Conservation (phyloP, 139 green algal genomes). For the Edaphochlamys debaryana region DNA sequence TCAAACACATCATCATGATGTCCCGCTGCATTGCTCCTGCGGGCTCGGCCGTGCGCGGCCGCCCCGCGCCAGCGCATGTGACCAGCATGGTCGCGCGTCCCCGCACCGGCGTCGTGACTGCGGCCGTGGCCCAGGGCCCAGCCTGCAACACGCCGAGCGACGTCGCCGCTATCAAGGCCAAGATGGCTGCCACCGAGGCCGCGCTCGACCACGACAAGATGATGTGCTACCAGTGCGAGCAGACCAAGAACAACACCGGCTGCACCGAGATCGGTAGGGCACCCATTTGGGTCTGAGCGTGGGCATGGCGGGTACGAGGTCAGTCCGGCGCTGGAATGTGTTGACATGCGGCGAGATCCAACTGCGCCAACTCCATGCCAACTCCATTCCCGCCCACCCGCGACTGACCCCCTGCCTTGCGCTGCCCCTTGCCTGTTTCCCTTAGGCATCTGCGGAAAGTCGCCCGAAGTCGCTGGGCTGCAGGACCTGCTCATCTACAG, state of each 20-base stretch:
- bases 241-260: no score
- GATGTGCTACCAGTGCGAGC: no score
- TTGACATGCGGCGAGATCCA: no score
- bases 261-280: slow-evolving; percentile 7
- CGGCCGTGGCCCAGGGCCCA: background rate
- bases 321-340: background rate
- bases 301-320: background rate
- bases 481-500: slow-evolving; percentile 79
- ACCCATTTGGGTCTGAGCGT: background rate
- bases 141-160: background rate
- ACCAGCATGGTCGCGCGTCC: background rate
- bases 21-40: background rate
- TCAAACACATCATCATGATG: background rate
- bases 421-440: no score
- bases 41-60: background rate
- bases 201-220: slow-evolving; percentile 10
- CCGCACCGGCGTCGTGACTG: background rate
- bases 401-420: no score
- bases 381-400: no score
- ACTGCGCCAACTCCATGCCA: no score
- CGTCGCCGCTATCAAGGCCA: background rate
- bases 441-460: slow-evolving; percentile 54
- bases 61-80: no score
- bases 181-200: background rate
- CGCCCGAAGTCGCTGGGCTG: slow-evolving; percentile 65